Conservation (phyloP, 805 yeast genomes). For the Wickerhamiella sergipiensis region DNA sequence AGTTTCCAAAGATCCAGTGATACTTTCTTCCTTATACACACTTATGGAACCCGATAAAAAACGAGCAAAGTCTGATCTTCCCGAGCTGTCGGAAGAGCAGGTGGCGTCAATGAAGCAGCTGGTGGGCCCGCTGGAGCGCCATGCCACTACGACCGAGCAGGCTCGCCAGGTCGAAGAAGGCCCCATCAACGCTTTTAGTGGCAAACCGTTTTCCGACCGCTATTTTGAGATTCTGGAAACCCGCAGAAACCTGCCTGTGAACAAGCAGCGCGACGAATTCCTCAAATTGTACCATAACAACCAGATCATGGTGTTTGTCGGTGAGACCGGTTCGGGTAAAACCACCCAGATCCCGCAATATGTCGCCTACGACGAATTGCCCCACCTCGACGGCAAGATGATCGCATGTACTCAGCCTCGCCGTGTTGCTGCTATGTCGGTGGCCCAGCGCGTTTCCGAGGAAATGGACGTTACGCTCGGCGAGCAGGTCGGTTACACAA, state of each 20-base stretch:
- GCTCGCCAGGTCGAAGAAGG: constrained; percentile 31
- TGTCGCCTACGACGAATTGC: constrained; percentile 83
- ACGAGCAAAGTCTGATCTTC: neutral
- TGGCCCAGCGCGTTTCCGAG: constrained; percentile 92
- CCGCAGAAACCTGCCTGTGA: constrained; percentile 85
- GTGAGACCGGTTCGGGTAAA: constrained; percentile 98
- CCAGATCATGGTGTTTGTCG: constrained; percentile 95
- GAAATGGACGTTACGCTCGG: constrained; percentile 93
- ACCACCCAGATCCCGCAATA: constrained; percentile 98
- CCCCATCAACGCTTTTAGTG: constrained; percentile 66
- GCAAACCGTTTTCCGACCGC: constrained; percentile 41
- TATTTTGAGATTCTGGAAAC: constrained; percentile 66
- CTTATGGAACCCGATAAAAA: constrained; percentile 2
- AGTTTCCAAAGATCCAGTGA: constrained; percentile 16
- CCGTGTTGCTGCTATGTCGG: constrained; percentile 87
- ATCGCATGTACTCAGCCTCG: constrained; percentile 91
- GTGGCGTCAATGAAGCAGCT: constrained; percentile 1
- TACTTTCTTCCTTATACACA: constrained; percentile 16
- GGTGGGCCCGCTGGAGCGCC: constrained; percentile 11
- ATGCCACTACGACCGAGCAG: constrained; percentile 23
- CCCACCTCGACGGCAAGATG: constrained; percentile 68
- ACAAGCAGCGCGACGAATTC: constrained; percentile 83
- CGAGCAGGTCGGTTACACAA: constrained; percentile 87
- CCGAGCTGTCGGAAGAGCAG: neutral
- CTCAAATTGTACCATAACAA: constrained; percentile 68